Evolutionary conservation across 2,329 filamentous ascomycete species (phyloP).

Genomic region (Ceratocystis lukuohia): DNA sequence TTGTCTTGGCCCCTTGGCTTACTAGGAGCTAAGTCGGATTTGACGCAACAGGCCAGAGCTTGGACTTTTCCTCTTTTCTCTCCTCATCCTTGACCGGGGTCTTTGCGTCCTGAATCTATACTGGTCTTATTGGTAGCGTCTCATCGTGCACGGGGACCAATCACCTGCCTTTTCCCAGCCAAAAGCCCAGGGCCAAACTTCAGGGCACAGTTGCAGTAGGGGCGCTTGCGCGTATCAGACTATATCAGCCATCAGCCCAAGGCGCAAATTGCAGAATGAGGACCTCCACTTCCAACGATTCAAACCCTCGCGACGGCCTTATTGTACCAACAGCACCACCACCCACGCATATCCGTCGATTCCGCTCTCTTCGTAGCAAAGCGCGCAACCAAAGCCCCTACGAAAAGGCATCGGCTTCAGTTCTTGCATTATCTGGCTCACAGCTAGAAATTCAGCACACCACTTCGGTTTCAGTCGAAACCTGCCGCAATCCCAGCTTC

Average conservation of each 20-base stretch:
- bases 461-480: slow-evolving; percentile 12
- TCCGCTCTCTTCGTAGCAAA: slow-evolving; percentile 13
- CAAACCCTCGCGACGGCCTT: background rate
- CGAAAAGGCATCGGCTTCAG: slow-evolving; percentile 8
- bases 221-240: background rate
- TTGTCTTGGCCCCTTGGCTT: slow-evolving; percentile 5
- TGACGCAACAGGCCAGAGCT: background rate
- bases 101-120: background rate
- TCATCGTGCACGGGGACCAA: slow-evolving; percentile 3
- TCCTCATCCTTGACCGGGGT: background rate
- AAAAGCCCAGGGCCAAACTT: background rate
- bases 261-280: background rate
- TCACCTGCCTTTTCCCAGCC: background rate
- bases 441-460: slow-evolving; percentile 17
- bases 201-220: background rate
- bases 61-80: background rate
- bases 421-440: background rate
- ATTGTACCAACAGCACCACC: slow-evolving; percentile 7
- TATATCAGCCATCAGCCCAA: background rate
- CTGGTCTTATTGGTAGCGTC: background rate
- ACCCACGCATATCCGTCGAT: slow-evolving; percentile 6
- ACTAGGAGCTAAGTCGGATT: background rate
- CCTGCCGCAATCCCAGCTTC: background rate
- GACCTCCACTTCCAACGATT: slow-evolving; percentile 1
- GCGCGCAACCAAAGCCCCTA: background rate